Base-by-base conservation (phyloP, 2,329 filamentous ascomycete species). In the Clarireedia paspali region DNA sequence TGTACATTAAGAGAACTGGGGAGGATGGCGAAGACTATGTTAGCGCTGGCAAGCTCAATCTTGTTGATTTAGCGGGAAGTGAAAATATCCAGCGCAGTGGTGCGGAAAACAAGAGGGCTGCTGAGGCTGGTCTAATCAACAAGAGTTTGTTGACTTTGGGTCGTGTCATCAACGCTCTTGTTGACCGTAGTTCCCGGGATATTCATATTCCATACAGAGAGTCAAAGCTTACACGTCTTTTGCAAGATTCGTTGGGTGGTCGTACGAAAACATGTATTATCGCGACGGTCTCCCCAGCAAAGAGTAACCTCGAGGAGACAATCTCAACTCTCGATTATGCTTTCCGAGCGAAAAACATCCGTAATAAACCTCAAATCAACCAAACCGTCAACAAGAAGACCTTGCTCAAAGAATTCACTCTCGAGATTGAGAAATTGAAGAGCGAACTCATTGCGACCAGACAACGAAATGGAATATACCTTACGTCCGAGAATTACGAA, bases 181-280 rank as follows among this genome's bases (percentile, higher is more conserved):
- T 97, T 24, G 95, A 99, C 69, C 87, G 85, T 65, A 85, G 85
- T 69, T 80, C 85, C 0, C 24, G 45, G 7, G 50, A 57, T 12
- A 45, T 54, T 27, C 94, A 99, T 67, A 97, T 99, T 62, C 95
- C 94, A 1, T 83, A 84, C 71, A 80, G 94, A 65, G 95, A 99
- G 72, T 99, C 94, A 2, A 99, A 99, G 71, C 82, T 99, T 66
- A 99, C 94, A 2, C 84, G 94, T 20, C 76, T 99, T 4, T 77
- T 99, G 20, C 95, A 99, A 83, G 95, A 99, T 70, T 99, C 95
- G 0, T 81, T 99, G 0, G 94, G 94, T 59, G 94, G 94, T 3
- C 84, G 88, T 52, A 99, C 95, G 1, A 99, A 99, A 70, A 99
- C 94, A 0, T 99, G 94, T 75, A 99, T 99, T 63, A 97, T 99